A percentile compares a stretch with the other conserved stretches of the same genome.
phyloP scores from a whole-genome alignment of 768 basidiomycete genomes.

The Serendipita sp. region DNA sequence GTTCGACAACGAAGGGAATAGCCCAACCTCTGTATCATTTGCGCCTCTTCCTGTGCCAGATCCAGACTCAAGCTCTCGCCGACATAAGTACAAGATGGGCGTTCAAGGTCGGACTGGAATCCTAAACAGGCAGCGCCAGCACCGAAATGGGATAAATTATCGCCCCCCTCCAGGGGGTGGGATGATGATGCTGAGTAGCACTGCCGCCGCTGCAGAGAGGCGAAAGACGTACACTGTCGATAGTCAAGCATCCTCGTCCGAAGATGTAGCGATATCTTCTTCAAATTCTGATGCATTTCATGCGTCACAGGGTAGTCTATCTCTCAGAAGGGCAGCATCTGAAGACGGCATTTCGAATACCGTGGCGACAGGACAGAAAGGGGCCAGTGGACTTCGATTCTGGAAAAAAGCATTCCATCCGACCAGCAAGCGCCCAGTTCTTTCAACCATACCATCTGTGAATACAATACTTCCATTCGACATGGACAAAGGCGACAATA shows the following conservation, averaged over 20 bases:
- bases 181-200: no score
- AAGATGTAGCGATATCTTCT: not conserved
- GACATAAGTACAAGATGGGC: not conserved
- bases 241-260: not conserved
- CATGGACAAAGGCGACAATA: no score
- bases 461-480: no score
- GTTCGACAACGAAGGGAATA: no score
- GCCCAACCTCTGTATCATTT: no score
- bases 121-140: not conserved
- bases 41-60: not conserved
- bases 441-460: not conserved
- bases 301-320: not conserved
- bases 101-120: not conserved
- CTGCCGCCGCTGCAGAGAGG: not conserved
- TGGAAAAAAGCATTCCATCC: not conserved
- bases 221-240: not conserved
- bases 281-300: not conserved
- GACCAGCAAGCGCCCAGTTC: not conserved
- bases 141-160: not conserved
- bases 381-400: not conserved
- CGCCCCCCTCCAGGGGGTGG: not conserved
- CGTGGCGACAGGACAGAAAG: not conserved
- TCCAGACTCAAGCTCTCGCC: no score
- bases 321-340: not conserved
- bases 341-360: not conserved